Evolutionary conservation across 352 stramenopile species (phyloP), one percentile per base, ranked within the genome.

Genomic region (Pythium folliculosum): DNA sequence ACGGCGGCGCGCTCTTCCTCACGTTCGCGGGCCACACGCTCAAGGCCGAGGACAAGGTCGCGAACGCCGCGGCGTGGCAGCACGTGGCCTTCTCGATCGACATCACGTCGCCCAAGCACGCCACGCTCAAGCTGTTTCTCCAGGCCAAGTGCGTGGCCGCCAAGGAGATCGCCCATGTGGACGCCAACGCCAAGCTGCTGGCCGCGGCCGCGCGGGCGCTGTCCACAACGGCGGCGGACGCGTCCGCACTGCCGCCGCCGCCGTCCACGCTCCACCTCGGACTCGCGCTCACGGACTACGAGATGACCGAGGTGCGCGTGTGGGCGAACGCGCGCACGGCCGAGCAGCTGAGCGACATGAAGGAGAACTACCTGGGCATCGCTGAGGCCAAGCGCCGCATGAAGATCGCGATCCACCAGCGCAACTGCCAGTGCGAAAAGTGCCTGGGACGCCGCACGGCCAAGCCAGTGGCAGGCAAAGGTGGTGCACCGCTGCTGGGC

Each of bases 291-390:
- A 56, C 66, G 0, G 80, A 86, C 63, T 89, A 77, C 47, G 81
- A 94, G 45, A 71, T 94, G 70, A 90, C 85, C 1, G 87, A 95
- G 56, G 81, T 94, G 47, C 78, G 85, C n/a, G 60, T 94, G 10
- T 95, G 85, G 87, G 85, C 87, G 0, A 88, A 70, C 5, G 80
- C 82, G 2, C 81, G 87, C 17, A 91, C 82, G n/a, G 67, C 69
- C 47, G 79, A 92, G 51, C 87, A 95, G 44, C 65, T 95, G 40
- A 78, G 69, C 57, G 87, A 94, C 73, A 94, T 93, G 85, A 91
- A 91, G 51, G 85, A 94, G 50, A 95, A 92, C 70, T 95, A 94
- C 73, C 73, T 95, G 67, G 77, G 81, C n/a, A 79, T 94, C 51
- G 86, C 87, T 21, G 86, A 95, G 59, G 76, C 80, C 43, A 94